Conservation (phyloP, 225 moss, liverwort and hornwort species). For the Neckera pumila region DNA sequence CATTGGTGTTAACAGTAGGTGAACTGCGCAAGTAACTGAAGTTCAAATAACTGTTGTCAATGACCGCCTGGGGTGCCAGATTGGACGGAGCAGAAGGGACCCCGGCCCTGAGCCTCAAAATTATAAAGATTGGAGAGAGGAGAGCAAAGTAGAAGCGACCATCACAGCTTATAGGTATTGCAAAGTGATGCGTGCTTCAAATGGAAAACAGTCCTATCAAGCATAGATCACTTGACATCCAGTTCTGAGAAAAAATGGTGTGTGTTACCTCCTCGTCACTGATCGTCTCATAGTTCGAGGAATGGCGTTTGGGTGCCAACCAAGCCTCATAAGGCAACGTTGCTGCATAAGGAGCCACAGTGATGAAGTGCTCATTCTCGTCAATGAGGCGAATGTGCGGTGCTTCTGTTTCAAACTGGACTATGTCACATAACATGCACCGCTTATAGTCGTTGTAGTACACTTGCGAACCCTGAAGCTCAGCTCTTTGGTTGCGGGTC, state of each 20-base stretch:
- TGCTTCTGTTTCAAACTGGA: neutral
- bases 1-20: neutral
- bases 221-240: neutral
- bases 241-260: neutral
- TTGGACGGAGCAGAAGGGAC: neutral
- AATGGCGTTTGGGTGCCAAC: slow-evolving; percentile 50
- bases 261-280: slow-evolving; percentile 26
- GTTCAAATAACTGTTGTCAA: neutral
- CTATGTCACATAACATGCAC: neutral
- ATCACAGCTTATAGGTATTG: neutral
- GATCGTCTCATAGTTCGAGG: slow-evolving; percentile 41
- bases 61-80: neutral
- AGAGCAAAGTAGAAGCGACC: neutral
- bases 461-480: slow-evolving; percentile 9
- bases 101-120: neutral
- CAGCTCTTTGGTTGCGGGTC: slow-evolving; percentile 21
- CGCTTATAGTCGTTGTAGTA: slow-evolving; percentile 11
- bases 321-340: slow-evolving; percentile 50
- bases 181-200: neutral
- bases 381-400: slow-evolving; percentile 35
- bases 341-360: slow-evolving; percentile 41
- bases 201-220: neutral
- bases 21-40: neutral
- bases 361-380: slow-evolving; percentile 33
- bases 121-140: neutral